A percentile compares a stretch with the other conserved stretches of the same genome.
phyloP scores from a whole-genome alignment of 495 filamentous ascomycete genomes.

The Aspergillus homomorphus region DNA sequence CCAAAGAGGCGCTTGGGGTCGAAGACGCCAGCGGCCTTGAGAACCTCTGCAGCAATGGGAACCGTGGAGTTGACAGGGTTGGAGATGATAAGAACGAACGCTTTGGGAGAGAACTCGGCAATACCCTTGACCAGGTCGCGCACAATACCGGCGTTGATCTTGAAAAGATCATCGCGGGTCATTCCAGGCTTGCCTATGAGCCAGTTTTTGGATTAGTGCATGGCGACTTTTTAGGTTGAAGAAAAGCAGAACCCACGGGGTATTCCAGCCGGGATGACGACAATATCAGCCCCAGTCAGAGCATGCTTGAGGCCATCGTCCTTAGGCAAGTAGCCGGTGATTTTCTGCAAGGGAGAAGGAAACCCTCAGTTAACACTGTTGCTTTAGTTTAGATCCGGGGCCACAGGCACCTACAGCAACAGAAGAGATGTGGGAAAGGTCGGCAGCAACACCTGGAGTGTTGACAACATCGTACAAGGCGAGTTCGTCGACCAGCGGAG shows the following conservation, averaged over 20 bases:
- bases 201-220: constrained; percentile 11
- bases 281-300: constrained; percentile 86
- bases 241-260: constrained; percentile 64
- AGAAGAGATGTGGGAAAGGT: constrained; percentile 96
- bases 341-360: constrained; percentile 60
- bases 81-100: constrained; percentile 92
- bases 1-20: constrained; percentile 92
- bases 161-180: constrained; percentile 99
- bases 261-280: constrained; percentile 96
- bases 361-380: constrained; percentile 15
- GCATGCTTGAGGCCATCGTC: constrained; percentile 87
- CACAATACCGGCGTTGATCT: constrained; percentile 94
- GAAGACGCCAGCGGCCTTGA: constrained; percentile 90
- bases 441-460: constrained; percentile 91
- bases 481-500: constrained; percentile 82
- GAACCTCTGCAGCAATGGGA: constrained; percentile 92
- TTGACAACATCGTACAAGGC: constrained; percentile 98
- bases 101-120: constrained; percentile 83
- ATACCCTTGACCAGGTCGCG: constrained; percentile 79
- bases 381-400: neutral
- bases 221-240: neutral
- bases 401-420: constrained; percentile 65
- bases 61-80: constrained; percentile 99
- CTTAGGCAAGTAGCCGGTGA: constrained; percentile 82
- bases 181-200: constrained; percentile 91